Evolutionary conservation across 179 eudicot species (phyloP).

Genomic region (Nepenthes alata): DNA sequence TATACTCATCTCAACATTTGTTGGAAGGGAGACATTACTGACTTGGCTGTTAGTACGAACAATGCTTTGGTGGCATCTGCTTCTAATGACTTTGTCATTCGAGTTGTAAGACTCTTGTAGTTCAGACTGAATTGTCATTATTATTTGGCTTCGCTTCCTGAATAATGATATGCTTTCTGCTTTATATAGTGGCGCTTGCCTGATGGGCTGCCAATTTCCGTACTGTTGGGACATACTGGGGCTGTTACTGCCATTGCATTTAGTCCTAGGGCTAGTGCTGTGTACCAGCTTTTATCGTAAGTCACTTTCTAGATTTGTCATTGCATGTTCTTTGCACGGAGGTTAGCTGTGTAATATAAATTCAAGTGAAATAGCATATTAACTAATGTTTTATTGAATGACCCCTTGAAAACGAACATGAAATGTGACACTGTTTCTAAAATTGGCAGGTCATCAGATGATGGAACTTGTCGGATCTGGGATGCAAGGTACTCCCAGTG

Average conservation of each 20-base stretch:
- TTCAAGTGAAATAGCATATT: no score
- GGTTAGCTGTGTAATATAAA: neutral
- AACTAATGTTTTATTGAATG: neutral
- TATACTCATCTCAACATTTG: constrained; percentile 5
- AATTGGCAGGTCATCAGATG: constrained; percentile 73
- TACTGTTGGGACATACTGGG: constrained; percentile 81
- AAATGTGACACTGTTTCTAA: neutral
- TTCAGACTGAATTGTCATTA: neutral
- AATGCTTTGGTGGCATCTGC: constrained; percentile 91
- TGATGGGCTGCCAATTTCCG: constrained; percentile 87
- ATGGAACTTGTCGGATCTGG: constrained; percentile 96
- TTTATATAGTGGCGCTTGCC: constrained; percentile 77
- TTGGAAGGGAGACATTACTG: constrained; percentile 87
- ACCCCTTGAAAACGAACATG: neutral
- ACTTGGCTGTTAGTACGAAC: constrained; percentile 88
- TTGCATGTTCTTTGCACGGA: neutral
- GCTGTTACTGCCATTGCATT: constrained; percentile 90
- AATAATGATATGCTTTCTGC: constrained; percentile 10
- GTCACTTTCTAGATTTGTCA: constrained; percentile 14
- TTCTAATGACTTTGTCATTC: constrained; percentile 79
- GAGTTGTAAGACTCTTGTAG: constrained; percentile 50
- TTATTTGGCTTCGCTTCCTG: constrained; percentile 4
- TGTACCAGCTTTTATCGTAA: constrained; percentile 81
- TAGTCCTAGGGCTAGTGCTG: constrained; percentile 63
- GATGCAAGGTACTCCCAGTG: constrained; percentile 76